A percentile compares a stretch with the other conserved stretches of the same genome.
These are phyloP conservation scores for Metschnikowia similis DNA, from an alignment of 805 yeast species.

Conservation along the genomic window DNA sequence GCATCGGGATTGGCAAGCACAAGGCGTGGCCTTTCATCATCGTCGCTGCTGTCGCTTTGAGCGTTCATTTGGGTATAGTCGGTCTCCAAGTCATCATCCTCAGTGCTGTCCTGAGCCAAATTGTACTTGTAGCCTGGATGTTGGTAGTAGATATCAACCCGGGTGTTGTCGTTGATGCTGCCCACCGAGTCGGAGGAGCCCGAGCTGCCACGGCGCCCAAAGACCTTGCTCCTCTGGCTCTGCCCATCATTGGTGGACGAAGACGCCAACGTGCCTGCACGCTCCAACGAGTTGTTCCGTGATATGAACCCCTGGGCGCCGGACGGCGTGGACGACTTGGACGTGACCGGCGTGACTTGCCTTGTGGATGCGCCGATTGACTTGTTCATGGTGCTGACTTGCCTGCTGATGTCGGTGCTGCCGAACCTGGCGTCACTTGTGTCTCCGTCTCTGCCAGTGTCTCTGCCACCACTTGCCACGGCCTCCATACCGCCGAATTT, in stretches of 20 bases:
- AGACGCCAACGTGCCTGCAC: conserved; percentile 30
- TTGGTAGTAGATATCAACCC: conserved; percentile 35
- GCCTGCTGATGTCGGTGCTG: background rate
- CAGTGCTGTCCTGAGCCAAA: conserved; percentile 11
- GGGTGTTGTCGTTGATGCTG: conserved; percentile 23
- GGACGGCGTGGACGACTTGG: conserved; percentile 14
- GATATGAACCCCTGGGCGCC: conserved; percentile 14
- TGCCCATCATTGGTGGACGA: conserved; percentile 14
- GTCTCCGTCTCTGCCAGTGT: no score
- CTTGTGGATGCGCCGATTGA: background rate
- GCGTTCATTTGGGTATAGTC: conserved; percentile 8
- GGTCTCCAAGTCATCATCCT: conserved; percentile 20
- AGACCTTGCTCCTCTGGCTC: conserved; percentile 16
- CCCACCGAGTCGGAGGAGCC: conserved; percentile 27
- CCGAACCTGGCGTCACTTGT: background rate
- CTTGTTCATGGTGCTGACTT: background rate
- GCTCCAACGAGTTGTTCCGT: conserved; percentile 26
- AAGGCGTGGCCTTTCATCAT: conserved; percentile 41
- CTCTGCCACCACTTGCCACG: background rate
- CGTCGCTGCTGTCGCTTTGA: conserved; percentile 15
- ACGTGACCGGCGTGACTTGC: conserved; percentile 11
- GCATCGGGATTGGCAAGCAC: conserved; percentile 57
- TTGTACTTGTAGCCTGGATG: conserved; percentile 35
- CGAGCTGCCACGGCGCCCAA: conserved; percentile 19
- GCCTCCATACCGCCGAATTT: conserved; percentile 7